phyloP scores from a whole-genome alignment of 257 asterid species.

The Cinchona pubescens region DNA sequence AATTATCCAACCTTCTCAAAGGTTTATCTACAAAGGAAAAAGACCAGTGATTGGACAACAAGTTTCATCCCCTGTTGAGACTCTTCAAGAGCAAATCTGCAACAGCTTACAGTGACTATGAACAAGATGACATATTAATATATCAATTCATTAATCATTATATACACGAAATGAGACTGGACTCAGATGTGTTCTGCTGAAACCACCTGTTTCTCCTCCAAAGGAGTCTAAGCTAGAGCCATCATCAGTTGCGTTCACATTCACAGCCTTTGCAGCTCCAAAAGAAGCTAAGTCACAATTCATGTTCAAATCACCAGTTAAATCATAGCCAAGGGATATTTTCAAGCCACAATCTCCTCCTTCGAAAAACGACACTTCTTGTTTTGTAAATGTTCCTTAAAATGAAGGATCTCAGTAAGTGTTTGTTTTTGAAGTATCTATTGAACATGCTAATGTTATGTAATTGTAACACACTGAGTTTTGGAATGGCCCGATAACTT shows the following conservation, averaged over 20 bases:
- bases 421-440: too few relatives aligned
- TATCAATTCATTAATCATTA: constrained; percentile 24
- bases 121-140: constrained; percentile 28
- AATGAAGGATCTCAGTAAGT: constrained; percentile 13
- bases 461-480: too few relatives aligned
- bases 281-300: not conserved
- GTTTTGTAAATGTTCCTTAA: not conserved
- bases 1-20: not conserved
- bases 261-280: not conserved
- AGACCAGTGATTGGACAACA: constrained; percentile 29
- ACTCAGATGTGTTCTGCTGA: constrained; percentile 36
- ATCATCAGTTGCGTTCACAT: not conserved
- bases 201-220: not conserved
- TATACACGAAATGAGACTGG: constrained; percentile 48
- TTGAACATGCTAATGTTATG: too few relatives aligned
- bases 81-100: constrained; percentile 24
- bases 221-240: not conserved
- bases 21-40: constrained; percentile 29
- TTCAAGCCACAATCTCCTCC: not conserved
- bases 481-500: too few relatives aligned
- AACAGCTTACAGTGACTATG: constrained; percentile 1
- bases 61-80: constrained; percentile 28
- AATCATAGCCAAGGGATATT: too few relatives aligned
- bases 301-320: not conserved
- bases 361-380: not conserved